Base-by-base conservation (phyloP, 148 eudicot species). In the Rheum nobile region DNA sequence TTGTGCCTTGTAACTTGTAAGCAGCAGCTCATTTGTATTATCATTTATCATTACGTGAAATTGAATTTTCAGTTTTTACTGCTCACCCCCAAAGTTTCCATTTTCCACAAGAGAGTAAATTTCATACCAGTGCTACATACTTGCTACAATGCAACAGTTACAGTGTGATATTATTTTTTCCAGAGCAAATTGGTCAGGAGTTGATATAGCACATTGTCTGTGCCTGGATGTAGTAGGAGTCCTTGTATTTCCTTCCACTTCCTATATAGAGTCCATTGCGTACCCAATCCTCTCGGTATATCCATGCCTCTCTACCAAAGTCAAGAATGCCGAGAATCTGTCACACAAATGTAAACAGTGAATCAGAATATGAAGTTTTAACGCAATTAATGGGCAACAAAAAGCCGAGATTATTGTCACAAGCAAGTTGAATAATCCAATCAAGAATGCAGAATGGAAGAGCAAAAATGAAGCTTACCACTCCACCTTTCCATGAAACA, bases 401-500 rank as follows among this genome's bases (percentile, higher is more conserved):
- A 43, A 1, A n/a, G 46, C 13, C 41, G 8, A 47, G 19, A 47
- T 16, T 7, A 47, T 14, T 14, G 52, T 11, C 13, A 11, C 16
- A 67, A 67, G 19, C 71, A 67, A 9, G 41, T 35, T 37, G 24
- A 68, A 68, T 35, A 34, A 8, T 28, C 28, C 31, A 35, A 68
- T 24, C 46, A 35, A 69, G 3, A 69, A 37, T 35, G 72, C 26
- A 35, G 5, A 28, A 21, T 65, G 59, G 19, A 28, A 44, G 26
- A n/a, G 35, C 14, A 59, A 11, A 55, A 59, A 4, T 13, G 1
- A 4, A 13, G 87, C 97, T 86, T 86, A 95, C 99, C 65, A 88
- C 99, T 76, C 92, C 99, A 31, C 99, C 99, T 88, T 89, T 92
- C 99, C 99, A 95, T 38, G 97, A 74, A 71, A 86, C 90, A 75